Evolutionary conservation across 2,329 filamentous ascomycete genomes (phyloP), one percentile per base, ranked within the genome.

Genomic region (Penicillium sp.): DNA sequence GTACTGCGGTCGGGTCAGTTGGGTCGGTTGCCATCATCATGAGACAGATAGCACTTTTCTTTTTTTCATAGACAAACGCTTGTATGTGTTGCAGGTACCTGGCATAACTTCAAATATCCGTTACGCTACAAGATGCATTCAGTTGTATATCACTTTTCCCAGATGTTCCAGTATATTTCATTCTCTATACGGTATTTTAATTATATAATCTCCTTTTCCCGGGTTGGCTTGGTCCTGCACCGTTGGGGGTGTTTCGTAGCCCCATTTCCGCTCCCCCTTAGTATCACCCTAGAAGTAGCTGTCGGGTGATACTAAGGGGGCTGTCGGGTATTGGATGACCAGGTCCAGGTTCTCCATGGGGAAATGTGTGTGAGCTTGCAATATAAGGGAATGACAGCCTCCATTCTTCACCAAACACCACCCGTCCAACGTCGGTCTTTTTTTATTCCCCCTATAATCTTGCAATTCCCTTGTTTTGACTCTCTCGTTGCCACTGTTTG

Each of bases 321-420:
- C 43, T 60, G 49, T 60, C 54, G 57, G 62, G 57, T 60, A 60
- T 57, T 58, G 54, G 55, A 64, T 45, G 52, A 54, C 51, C 50
- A 47, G 43, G 43, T 45, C 47, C 49, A 49, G 46, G 37, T 45
- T 45, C 41, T 55, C 29, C 40, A 43, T 57, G 37, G 48, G 22
- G 44, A 51, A 37, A 37, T 18, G 35, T 27, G 42, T 33, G 49
- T 44, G 44, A 54, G 29, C 40, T 46, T 45, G 55, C 22, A 50
- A 55, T 60, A 64, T 63, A 64, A 60, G 43, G 23, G 11, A 48
- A 22, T 49, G 23, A 27, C 47, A 20, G 29, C 49, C 29, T 23
- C 45, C 33, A 18, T 54, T 20, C 37, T 43, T 29, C 25, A 29
- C 37, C 40, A 23, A 48, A 18, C 26, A 23, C 41, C 35, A 20